These are phyloP conservation scores for Phialemoniopsis sp. DNA, from an alignment of 2,329 filamentous ascomycete species.

Conservation along the genomic window DNA sequence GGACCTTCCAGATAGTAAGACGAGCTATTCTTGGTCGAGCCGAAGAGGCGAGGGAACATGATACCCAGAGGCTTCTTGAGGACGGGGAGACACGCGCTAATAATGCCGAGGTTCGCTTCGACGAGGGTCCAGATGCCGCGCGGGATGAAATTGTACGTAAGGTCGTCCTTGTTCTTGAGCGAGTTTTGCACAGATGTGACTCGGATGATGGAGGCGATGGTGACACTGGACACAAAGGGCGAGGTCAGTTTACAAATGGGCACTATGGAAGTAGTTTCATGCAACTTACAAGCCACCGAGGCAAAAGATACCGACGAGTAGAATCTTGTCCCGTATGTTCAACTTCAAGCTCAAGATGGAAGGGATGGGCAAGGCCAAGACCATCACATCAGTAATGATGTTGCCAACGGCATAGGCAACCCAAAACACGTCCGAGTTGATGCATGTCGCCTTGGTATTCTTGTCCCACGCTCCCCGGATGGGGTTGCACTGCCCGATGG, in stretches of 20 bases:
- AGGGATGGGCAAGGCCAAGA: conserved; percentile 40
- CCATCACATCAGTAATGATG: conserved; percentile 39
- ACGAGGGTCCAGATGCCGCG: conserved; percentile 15
- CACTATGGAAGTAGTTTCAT: neutral
- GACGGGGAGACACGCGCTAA: conserved; percentile 15
- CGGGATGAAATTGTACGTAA: conserved; percentile 8
- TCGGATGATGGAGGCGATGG: conserved; percentile 6
- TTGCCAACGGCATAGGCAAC: conserved; percentile 44
- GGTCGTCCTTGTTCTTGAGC: conserved; percentile 6
- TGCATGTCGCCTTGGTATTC: conserved; percentile 33
- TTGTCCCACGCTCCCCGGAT: conserved; percentile 41
- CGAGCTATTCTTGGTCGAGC: conserved; percentile 6
- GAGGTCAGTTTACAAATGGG: neutral
- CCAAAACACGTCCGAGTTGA: conserved; percentile 42
- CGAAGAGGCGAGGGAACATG: conserved; percentile 12
- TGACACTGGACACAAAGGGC: conserved; percentile 3
- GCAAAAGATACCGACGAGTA: conserved; percentile 34
- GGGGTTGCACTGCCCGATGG: conserved; percentile 46
- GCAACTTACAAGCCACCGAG: conserved; percentile 35
- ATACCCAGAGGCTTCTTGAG: conserved; percentile 14
- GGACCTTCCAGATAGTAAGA: conserved; percentile 3
- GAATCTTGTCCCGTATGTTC: conserved; percentile 30
- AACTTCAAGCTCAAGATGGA: conserved; percentile 41
- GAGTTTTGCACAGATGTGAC: conserved; percentile 8
- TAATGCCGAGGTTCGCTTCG: conserved; percentile 14